Conservation (phyloP, 1,284 basidiomycete genomes). For the Hemileia vastatrix region DNA sequence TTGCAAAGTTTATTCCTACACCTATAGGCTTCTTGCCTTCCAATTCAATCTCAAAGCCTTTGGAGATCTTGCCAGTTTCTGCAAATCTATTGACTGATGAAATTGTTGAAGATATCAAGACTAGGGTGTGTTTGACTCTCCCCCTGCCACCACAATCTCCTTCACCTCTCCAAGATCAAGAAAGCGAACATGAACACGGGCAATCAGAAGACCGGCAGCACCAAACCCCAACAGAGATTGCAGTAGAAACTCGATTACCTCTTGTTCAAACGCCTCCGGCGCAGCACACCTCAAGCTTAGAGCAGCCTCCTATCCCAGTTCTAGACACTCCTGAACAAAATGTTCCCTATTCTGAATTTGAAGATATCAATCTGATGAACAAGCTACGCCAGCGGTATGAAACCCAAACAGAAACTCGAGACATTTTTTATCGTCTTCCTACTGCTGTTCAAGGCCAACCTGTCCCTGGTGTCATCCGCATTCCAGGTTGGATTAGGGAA, state of each 20-base stretch:
- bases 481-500: constrained; percentile 92
- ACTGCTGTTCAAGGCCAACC: too few relatives aligned
- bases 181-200: neutral
- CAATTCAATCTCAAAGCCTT: constrained; percentile 49
- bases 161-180: constrained; percentile 36
- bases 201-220: neutral
- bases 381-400: constrained; percentile 22
- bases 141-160: constrained; percentile 50
- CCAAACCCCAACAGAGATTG: constrained; percentile 21
- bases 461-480: constrained; percentile 57
- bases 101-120: constrained; percentile 72
- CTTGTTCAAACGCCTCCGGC: constrained; percentile 4
- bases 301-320: constrained; percentile 22
- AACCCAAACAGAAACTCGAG: constrained; percentile 20
- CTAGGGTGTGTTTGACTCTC: constrained; percentile 67
- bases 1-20: constrained; percentile 69
- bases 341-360: constrained; percentile 16
- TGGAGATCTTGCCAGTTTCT: constrained; percentile 55
- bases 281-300: neutral
- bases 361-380: constrained; percentile 21
- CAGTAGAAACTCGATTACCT: constrained; percentile 22
- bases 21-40: constrained; percentile 58
- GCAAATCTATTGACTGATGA: constrained; percentile 61
- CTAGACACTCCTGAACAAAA: neutral
- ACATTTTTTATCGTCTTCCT: constrained; percentile 23